phyloP scores from a whole-genome alignment of 768 basidiomycete species.

The Lentinus tigrinus region DNA sequence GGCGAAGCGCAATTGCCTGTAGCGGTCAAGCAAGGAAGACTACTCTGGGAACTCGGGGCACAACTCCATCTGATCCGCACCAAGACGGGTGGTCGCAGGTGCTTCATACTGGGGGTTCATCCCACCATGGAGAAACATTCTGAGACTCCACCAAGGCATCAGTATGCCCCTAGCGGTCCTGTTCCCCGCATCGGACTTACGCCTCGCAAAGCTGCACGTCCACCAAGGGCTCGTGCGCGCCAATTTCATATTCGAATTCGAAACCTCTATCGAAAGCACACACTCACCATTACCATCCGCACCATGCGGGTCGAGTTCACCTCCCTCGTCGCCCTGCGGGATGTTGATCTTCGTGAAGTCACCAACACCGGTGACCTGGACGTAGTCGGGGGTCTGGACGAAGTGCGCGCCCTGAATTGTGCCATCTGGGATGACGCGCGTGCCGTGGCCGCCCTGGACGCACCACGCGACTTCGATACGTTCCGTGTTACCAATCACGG shows the following conservation, averaged over 20 bases:
- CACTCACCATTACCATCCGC: slow-evolving; percentile 50
- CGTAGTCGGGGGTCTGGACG: slow-evolving; percentile 71
- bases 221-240: neutral
- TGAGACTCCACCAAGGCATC: too few species aligned
- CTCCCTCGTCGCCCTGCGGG: slow-evolving; percentile 55
- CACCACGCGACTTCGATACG: slow-evolving; percentile 57
- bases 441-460: slow-evolving; percentile 53
- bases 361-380: slow-evolving; percentile 69
- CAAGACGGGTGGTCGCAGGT: too few species aligned
- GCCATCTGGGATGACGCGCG: slow-evolving; percentile 70
- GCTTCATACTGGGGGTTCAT: too few species aligned
- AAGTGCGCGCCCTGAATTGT: slow-evolving; percentile 68
- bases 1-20: neutral
- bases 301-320: slow-evolving; percentile 73
- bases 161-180: too few species aligned
- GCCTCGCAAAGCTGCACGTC: neutral
- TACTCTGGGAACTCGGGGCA: too few species aligned
- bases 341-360: slow-evolving; percentile 68
- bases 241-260: neutral
- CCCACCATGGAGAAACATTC: too few species aligned
- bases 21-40: too few species aligned
- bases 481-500: slow-evolving; percentile 62
- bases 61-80: too few species aligned
- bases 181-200: too few species aligned
- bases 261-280: neutral